Base-by-base conservation (phyloP, 495 filamentous ascomycete genomes). In the Trichocladium uniseriatum region DNA sequence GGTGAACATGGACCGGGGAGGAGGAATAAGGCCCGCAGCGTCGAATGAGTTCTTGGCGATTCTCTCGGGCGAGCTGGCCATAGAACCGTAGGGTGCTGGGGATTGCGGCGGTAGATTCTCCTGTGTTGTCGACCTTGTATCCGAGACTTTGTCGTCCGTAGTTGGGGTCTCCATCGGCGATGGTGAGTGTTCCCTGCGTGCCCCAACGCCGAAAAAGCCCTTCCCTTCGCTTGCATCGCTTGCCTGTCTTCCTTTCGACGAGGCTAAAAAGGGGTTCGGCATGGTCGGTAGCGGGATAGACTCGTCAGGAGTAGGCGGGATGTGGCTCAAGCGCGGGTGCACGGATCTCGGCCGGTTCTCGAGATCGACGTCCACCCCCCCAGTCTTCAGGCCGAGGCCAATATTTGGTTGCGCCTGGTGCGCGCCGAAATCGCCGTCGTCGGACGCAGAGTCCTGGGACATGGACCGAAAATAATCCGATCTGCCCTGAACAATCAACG, bases 391-490 rank as follows among this genome's bases (percentile, higher is more conserved):
- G 28, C 69, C 75, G 50, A 66, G 67, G 24, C 67, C 73, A 28
- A 68, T 58, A 34, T 53, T 66, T 32, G 53, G 57, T 35, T 54
- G 58, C 37, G 64, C 51, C 18, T 31, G 38, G 49, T 72, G 61
- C 22, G 5, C 13, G 9, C 13, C 31, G 13, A 2, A 14, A 11
- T 32, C 31, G 31, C 61, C 61, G 39, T 71, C 54, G 38, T 72
- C 64, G 45, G 68, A 64, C 31, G 65, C 59, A 13, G 69, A 65
- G 37, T 76, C 65, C 55, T 70, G 58, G 4, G 75, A 77, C 51
- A 73, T 48, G 28, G 82, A 82, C 31, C 84, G 78, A 56, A 85
- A 84, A 64, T 86, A 94, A 21, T 80, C 82, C 3, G 86, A 85
- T 43, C 87, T 77, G 40, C 75, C 55, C 71, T 86, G 61, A 80